Conservation (phyloP, 768 basidiomycete species). For the Hypholoma fasciculare region DNA sequence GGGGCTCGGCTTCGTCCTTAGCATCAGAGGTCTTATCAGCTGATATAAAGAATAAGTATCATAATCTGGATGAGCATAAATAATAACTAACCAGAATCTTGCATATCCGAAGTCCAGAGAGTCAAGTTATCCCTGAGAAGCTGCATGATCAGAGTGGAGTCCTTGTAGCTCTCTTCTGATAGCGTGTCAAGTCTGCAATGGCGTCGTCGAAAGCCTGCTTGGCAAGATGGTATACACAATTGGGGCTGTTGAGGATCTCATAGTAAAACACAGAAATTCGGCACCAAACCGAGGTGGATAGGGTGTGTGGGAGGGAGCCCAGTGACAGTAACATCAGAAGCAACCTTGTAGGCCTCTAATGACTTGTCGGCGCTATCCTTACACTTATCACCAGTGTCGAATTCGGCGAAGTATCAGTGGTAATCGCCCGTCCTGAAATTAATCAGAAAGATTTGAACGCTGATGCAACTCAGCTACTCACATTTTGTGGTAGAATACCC, state of each 20-base stretch:
- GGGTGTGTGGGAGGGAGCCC: conserved; percentile 96
- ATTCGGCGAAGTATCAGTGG: conserved; percentile 98
- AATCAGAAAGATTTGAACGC: conserved; percentile 12
- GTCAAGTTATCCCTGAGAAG: conserved; percentile 96
- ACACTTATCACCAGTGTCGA: conserved; percentile 96
- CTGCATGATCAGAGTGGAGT: conserved; percentile 97
- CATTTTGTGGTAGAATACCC: conserved; percentile 99
- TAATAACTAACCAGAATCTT: conserved; percentile 71
- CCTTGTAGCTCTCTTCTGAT: conserved; percentile 99
- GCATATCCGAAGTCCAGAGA: conserved; percentile 98
- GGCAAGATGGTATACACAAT: conserved; percentile 97
- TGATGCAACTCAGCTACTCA: conserved; percentile 34
- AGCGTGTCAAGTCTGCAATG: conserved; percentile 99
- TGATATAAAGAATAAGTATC: conserved; percentile 17
- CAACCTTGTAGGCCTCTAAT: conserved; percentile 95
- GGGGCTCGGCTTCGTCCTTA: conserved; percentile 69
- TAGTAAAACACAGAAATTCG: conserved; percentile 99
- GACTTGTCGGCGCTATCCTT: conserved; percentile 98
- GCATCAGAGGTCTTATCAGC: conserved; percentile 70
- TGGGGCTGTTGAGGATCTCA: conserved; percentile 98
- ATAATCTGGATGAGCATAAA: neutral
- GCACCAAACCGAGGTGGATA: conserved; percentile 95
- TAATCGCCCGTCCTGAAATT: conserved; percentile 93
- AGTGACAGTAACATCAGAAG: conserved; percentile 94
- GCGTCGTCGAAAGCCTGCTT: conserved; percentile 99